phyloP scores from a whole-genome alignment of 208 protist genomes.

The Trypanosoma boissoni region DNA sequence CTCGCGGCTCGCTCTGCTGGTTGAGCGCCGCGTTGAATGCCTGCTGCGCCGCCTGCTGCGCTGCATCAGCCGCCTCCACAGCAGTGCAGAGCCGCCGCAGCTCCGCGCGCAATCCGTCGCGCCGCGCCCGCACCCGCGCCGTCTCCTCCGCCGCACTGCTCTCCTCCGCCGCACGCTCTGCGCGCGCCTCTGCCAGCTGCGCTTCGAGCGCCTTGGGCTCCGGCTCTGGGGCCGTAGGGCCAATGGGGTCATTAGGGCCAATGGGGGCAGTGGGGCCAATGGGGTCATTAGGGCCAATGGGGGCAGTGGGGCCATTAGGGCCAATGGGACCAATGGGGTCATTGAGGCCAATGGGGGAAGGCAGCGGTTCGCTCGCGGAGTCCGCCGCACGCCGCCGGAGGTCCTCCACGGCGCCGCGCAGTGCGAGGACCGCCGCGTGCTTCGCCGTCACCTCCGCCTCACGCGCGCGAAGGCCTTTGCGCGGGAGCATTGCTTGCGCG shows the following conservation, averaged over 20 bases:
- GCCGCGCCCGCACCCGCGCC: conserved; percentile 7
- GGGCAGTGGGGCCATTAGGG: too few species aligned
- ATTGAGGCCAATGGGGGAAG: too few species aligned
- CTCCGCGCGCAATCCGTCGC: conserved; percentile 23
- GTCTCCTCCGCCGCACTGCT: neutral
- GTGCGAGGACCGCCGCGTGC: conserved; percentile 14
- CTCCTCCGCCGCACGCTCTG: conserved; percentile 13
- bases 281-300: too few species aligned
- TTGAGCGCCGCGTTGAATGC: conserved; percentile 31
- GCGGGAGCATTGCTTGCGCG: conserved; percentile 8
- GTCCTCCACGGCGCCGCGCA: conserved; percentile 21
- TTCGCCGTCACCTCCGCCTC: neutral
- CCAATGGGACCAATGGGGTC: too few species aligned
- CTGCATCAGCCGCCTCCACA: conserved; percentile 44
- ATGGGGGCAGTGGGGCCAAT: too few species aligned
- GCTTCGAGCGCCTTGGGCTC: too few species aligned
- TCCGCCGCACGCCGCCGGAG: too few species aligned
- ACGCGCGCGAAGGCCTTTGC: conserved; percentile 2
- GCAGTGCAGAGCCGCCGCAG: conserved; percentile 32
- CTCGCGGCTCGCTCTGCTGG: conserved; percentile 17
- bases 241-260: too few species aligned
- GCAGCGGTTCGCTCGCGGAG: too few species aligned
- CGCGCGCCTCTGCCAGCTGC: conserved; percentile 19
- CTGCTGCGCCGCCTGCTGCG: conserved; percentile 36
- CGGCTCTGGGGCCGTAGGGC: too few species aligned